Conservation (phyloP, 495 filamentous ascomycete species). For the Aspergillus baeticus region DNA sequence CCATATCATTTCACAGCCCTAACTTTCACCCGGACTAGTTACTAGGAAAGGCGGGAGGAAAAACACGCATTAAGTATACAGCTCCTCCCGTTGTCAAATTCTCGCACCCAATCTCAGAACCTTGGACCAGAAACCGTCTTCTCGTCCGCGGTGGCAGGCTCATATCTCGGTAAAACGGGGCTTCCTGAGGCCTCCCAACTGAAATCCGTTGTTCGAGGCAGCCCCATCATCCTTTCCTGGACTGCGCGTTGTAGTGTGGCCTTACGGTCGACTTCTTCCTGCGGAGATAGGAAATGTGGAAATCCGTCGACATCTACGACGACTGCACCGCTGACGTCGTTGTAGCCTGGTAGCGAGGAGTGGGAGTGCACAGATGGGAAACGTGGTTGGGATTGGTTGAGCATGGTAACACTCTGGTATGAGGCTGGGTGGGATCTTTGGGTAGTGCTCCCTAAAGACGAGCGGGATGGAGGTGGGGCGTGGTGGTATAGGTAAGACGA, state of each 20-base stretch:
- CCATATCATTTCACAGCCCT: too few relatives aligned
- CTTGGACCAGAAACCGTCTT: not conserved
- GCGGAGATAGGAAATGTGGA: constrained; percentile 28
- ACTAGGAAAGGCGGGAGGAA: too few relatives aligned
- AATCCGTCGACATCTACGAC: constrained; percentile 26
- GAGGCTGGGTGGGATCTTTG: not conserved
- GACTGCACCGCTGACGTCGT: constrained; percentile 32
- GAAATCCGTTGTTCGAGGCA: constrained; percentile 25
- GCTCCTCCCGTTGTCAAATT: too few relatives aligned
- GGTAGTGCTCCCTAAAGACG: not conserved
- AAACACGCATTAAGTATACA: too few relatives aligned
- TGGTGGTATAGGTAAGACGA: not conserved
- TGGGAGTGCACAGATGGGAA: not conserved
- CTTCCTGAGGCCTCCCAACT: constrained; percentile 19
- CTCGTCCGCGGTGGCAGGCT: constrained; percentile 5
- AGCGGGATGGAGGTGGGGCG: not conserved
- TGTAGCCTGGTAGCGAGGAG: constrained; percentile 24
- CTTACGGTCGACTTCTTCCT: constrained; percentile 26
- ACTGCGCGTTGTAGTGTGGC: constrained; percentile 22
- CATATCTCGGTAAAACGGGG: constrained; percentile 22
- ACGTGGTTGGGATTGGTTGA: not conserved
- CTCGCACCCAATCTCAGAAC: too few relatives aligned
- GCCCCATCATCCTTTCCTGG: constrained; percentile 30
- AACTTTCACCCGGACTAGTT: too few relatives aligned
- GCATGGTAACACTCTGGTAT: constrained; percentile 1